Base-by-base conservation (phyloP, 805 yeast species). In the Starmerella stigmatis region DNA sequence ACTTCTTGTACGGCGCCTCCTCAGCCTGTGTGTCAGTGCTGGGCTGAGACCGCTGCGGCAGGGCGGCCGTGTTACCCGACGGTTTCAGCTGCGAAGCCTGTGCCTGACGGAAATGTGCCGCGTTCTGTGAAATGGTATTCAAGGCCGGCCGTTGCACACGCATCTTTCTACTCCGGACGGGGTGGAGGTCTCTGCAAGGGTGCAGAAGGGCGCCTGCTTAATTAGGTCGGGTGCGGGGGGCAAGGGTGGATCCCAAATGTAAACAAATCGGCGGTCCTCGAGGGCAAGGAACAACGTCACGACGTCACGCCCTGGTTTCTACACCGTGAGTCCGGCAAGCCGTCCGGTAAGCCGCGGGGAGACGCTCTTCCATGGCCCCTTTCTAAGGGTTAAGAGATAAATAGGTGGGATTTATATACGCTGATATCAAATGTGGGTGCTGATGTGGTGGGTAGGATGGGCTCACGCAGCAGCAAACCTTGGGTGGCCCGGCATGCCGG, bases 1-100 rank as follows among this genome's bases (percentile, higher is more conserved):
- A 71, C 27, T 65, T 56, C 15, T 48, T 46, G 17, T 19, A 25
- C 16, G 27, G 21, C 15, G 41, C 2, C 21, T 25, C 39, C 2
- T 20, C 15, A 4, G 35, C 5, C 25, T 3, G 21, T 16, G 8
- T 20, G 29, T 12, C 17, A n/a, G 19, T 15, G 16, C 13, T 7
- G 16, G 28, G 21, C 19, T 5, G 7, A 10, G 23, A 4, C 15
- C 10, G 25, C 19, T 17, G 26, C 9, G 17, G 26, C 16, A 20
- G 13, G 16, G n/a, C 5, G 15, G 5, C 22, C 6, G 22, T 20
- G 15, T 21, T 33, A 5, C 26, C 27, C 19, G 25, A 16, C 12
- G 27, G 38, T 12, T 20, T 34, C 5, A 34, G 19, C 13, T 15
- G 15, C 13, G 38, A 34, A 11, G 21, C 27, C 27, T 34, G 6